phyloP scores from a whole-genome alignment of 495 filamentous ascomycete genomes.

The Jackrogersella multiformis region DNA sequence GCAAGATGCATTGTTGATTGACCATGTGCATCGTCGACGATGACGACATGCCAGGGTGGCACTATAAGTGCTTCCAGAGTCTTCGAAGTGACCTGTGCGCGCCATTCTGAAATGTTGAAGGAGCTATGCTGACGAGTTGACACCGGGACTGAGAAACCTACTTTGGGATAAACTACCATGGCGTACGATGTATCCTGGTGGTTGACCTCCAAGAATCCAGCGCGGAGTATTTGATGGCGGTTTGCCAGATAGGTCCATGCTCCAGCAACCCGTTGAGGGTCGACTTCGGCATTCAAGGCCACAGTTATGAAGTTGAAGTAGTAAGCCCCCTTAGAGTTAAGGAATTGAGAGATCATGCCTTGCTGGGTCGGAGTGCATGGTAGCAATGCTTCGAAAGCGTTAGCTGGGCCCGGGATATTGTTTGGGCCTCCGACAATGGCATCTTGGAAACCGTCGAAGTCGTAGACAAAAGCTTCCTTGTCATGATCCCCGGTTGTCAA shows the following conservation, averaged over 20 bases:
- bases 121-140: neutral
- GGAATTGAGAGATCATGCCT: constrained; percentile 70
- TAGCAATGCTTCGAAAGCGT: constrained; percentile 55
- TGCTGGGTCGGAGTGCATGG: constrained; percentile 73
- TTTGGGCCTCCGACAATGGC: constrained; percentile 42
- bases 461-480: constrained; percentile 52
- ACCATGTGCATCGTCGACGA: constrained; percentile 26
- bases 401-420: neutral
- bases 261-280: constrained; percentile 46
- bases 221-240: constrained; percentile 74
- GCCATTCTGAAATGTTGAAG: constrained; percentile 49
- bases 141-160: constrained; percentile 32
- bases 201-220: constrained; percentile 69
- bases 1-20: constrained; percentile 56
- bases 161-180: constrained; percentile 66
- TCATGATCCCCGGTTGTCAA: neutral
- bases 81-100: constrained; percentile 12
- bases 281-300: constrained; percentile 42
- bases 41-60: constrained; percentile 46
- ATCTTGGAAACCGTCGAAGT: constrained; percentile 50
- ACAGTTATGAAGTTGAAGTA: constrained; percentile 72
- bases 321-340: constrained; percentile 61
- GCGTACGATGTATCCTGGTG: constrained; percentile 67
- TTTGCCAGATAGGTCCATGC: constrained; percentile 67
- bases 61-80: constrained; percentile 24